Percentiles rank a stretch among this genome's conserved stretches.
Conservation (phyloP, 441 rosid genomes). For the Jatropha podagrica region DNA sequence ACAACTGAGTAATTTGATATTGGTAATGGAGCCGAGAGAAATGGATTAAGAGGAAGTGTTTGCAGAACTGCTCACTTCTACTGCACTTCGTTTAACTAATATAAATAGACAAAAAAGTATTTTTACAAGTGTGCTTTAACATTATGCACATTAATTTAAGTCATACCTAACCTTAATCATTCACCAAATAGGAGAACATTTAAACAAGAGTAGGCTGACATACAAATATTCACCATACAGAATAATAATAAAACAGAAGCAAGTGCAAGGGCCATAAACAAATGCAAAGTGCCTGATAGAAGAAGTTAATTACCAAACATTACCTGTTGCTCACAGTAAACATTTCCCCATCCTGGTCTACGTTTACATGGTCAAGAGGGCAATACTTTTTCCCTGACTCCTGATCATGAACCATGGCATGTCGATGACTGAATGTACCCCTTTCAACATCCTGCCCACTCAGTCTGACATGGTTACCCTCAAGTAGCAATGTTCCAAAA, state of each 20-base stretch:
- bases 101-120: no score
- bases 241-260: neutral
- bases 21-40: no score
- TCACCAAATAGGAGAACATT: no score
- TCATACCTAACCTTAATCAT: no score
- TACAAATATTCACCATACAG: no score
- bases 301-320: neutral
- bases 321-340: conserved; percentile 98
- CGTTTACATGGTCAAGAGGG: conserved; percentile 81
- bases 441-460: conserved; percentile 99
- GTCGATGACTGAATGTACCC: conserved; percentile 97
- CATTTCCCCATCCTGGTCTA: conserved; percentile 91
- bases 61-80: no score
- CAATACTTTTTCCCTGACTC: conserved; percentile 86
- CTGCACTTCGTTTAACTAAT: no score
- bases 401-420: conserved; percentile 87
- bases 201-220: no score
- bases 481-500: conserved; percentile 80
- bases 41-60: no score
- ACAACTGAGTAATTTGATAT: no score
- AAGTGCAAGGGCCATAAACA: neutral
- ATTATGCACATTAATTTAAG: no score
- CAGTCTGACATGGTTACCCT: conserved; percentile 96
- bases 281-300: neutral
- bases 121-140: no score